Evolutionary conservation across 2,329 filamentous ascomycete genomes (phyloP).

Genomic region (Fonsecaea pedrosoi): DNA sequence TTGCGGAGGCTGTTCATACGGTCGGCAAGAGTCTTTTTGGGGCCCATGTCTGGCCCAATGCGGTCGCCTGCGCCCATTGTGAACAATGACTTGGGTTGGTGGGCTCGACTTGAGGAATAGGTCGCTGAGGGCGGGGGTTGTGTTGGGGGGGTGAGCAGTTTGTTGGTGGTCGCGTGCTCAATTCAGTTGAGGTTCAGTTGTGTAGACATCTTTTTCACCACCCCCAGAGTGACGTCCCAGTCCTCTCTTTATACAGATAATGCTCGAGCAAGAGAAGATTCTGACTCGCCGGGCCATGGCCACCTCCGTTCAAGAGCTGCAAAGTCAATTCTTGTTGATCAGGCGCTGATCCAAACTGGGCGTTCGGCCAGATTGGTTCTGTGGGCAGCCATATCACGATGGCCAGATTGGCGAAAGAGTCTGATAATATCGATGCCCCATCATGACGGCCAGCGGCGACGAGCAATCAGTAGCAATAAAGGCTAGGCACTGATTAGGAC

Average conservation of each 20-base stretch:
- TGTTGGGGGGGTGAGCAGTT: neutral
- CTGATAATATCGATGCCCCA: neutral
- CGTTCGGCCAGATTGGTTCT: conserved; percentile 14
- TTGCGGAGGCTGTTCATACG: conserved; percentile 42
- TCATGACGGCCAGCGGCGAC: conserved; percentile 25
- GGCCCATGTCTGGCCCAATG: conserved; percentile 51
- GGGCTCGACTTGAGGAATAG: neutral
- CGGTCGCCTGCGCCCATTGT: conserved; percentile 46
- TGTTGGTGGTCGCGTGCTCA: conserved; percentile 11
- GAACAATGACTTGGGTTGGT: conserved; percentile 1
- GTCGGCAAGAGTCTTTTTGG: conserved; percentile 48
- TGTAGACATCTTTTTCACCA: neutral
- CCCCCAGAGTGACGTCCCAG: neutral
- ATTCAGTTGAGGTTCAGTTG: neutral
- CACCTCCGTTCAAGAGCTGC: conserved; percentile 21
- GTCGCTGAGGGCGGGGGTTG: neutral
- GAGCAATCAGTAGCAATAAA: conserved; percentile 13
- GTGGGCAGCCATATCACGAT: conserved; percentile 7
- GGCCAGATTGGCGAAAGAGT: conserved; percentile 5
- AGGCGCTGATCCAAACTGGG: conserved; percentile 22
- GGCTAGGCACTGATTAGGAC: neutral
- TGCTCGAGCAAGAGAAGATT: neutral
- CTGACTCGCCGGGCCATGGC: conserved; percentile 23
- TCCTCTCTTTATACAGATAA: conserved; percentile 23
- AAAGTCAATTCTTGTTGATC: conserved; percentile 18